phyloP scores from a whole-genome alignment of 345 rosid genomes.

The Syzygium jambos region DNA sequence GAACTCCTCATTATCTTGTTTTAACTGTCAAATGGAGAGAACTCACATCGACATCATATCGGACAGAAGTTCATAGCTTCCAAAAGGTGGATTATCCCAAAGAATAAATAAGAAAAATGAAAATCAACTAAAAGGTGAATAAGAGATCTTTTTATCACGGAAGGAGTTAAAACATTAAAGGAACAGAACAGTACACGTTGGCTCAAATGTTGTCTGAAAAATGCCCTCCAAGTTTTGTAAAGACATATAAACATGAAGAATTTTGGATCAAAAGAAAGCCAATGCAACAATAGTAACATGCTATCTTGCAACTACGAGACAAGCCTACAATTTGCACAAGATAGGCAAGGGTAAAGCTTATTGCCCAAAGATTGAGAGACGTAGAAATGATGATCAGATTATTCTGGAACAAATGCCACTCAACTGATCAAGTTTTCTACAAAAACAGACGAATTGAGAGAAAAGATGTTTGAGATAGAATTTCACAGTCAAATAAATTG shows the following conservation, averaged over 20 bases:
- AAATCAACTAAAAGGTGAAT: neutral
- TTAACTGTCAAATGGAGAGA: conserved; percentile 35
- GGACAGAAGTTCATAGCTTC: neutral
- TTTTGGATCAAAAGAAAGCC: neutral
- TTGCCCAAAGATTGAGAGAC: neutral
- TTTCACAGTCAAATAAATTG: neutral
- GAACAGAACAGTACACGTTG: neutral
- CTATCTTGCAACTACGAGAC: neutral
- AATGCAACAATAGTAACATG: neutral
- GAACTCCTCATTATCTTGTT: conserved; percentile 69
- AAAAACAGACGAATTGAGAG: neutral
- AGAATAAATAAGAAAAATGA: neutral
- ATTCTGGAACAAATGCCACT: neutral
- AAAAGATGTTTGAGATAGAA: neutral
- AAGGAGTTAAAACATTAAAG: neutral
- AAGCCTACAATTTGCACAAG: neutral
- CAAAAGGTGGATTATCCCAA: neutral
- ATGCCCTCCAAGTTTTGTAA: neutral
- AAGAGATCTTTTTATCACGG: neutral
- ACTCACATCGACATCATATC: neutral
- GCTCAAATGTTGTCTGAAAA: neutral
- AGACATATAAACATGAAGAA: neutral
- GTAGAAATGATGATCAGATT: neutral
- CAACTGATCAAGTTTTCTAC: neutral
- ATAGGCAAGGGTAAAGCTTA: neutral